Conservation (phyloP, 352 stramenopile species). For the Globisporangium uncinulatum region DNA sequence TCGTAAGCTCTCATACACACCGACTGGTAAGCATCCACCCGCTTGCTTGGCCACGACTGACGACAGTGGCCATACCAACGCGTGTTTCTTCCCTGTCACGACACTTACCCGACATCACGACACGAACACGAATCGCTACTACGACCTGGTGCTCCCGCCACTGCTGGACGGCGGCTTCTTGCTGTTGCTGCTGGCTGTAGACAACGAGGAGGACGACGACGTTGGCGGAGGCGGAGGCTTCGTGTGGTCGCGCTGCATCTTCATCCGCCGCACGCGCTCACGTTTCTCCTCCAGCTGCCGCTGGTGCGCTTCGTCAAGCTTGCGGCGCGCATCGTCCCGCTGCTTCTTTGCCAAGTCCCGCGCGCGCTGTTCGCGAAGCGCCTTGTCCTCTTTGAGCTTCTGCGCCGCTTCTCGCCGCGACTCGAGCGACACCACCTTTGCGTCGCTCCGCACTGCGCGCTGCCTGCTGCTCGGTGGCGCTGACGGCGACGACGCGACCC, state of each 20-base stretch:
- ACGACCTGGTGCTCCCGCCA: not conserved
- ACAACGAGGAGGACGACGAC: no score
- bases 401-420: conserved; percentile 45
- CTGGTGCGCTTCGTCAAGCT: conserved; percentile 61
- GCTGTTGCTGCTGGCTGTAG: conserved; percentile 12
- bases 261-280: conserved; percentile 58
- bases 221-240: not conserved
- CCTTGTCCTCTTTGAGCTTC: conserved; percentile 74
- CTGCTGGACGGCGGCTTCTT: conserved; percentile 1
- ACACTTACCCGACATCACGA: conserved; percentile 1
- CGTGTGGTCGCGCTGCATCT: conserved; percentile 36
- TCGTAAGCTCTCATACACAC: no score
- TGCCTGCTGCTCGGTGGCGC: conserved; percentile 22
- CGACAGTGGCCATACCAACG: not conserved
- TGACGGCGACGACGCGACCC: conserved; percentile 20
- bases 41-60: no score
- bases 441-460: conserved; percentile 13
- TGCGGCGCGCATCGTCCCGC: conserved; percentile 50
- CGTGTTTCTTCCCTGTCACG: not conserved
- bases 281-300: conserved; percentile 64
- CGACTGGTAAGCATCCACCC: no score
- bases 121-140: not conserved
- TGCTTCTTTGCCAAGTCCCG: conserved; percentile 61
- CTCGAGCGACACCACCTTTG: conserved; percentile 34
- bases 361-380: conserved; percentile 46